Evolutionary conservation across 2,329 filamentous ascomycete genomes (phyloP).

Genomic region (Aspergillus quadricinctus): DNA sequence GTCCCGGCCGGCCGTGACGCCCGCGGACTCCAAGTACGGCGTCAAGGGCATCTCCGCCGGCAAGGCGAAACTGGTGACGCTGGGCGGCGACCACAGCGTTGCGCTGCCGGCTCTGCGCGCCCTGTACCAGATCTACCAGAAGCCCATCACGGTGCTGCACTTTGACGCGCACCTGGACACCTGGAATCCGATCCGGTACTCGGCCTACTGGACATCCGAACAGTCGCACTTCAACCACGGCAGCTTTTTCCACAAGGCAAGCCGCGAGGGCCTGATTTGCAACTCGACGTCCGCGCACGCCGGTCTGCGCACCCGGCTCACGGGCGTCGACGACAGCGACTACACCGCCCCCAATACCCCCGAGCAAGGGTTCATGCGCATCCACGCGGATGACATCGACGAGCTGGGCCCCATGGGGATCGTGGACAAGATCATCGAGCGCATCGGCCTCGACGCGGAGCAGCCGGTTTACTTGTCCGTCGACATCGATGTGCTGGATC

Average conservation of each 20-base stretch:
- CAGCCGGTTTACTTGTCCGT: conserved; percentile 76
- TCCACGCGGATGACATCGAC: conserved; percentile 83
- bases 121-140: conserved; percentile 57
- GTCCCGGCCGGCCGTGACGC: conserved; percentile 38
- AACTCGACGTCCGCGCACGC: conserved; percentile 76
- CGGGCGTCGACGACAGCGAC: conserved; percentile 60
- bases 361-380: conserved; percentile 72
- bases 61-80: conserved; percentile 57
- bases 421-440: conserved; percentile 63
- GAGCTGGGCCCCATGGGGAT: conserved; percentile 70
- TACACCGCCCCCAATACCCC: conserved; percentile 63
- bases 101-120: conserved; percentile 66
- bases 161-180: conserved; percentile 80
- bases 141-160: conserved; percentile 65
- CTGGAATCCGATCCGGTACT: conserved; percentile 76
- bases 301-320: conserved; percentile 72
- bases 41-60: conserved; percentile 31
- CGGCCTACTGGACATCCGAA: conserved; percentile 66
- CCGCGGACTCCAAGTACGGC: conserved; percentile 21
- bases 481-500: conserved; percentile 78
- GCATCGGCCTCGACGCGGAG: conserved; percentile 61
- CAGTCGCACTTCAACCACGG: conserved; percentile 81
- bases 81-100: conserved; percentile 71
- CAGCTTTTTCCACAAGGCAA: conserved; percentile 86
- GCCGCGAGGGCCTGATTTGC: conserved; percentile 71